Percentiles rank a stretch among this genome's conserved stretches.
Evolutionary conservation across 129 eudicot genomes (phyloP).

Genomic region (Solidago caesia): DNA sequence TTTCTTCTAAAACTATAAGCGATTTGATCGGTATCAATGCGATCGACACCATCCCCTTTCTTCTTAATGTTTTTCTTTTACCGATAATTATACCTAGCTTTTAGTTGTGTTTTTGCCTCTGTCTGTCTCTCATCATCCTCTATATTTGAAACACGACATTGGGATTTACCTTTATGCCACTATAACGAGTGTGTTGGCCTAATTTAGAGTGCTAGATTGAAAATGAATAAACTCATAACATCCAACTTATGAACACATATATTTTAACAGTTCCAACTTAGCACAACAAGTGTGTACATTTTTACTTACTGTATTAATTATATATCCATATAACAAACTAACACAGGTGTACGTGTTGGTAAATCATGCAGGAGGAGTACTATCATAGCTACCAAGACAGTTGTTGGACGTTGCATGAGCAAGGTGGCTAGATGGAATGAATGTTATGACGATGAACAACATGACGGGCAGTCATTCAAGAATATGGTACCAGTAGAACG

Average conservation of each 20-base stretch:
- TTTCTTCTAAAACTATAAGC: not conserved
- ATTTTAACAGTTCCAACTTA: not conserved
- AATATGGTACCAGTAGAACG: not conserved
- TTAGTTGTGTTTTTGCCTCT: no score
- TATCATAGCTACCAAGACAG: constrained; percentile 11
- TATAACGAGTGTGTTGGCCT: no score
- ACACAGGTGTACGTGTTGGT: not conserved
- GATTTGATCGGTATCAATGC: not conserved
- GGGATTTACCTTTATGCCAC: no score
- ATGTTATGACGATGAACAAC: constrained; percentile 27
- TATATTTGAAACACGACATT: no score
- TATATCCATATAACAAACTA: not conserved
- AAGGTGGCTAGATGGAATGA: constrained; percentile 20
- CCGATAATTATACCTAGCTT: no score
- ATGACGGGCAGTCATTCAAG: constrained; percentile 18
- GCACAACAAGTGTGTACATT: not conserved
- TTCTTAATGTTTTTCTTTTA: not conserved
- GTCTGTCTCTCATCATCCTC: no score
- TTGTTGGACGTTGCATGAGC: constrained; percentile 32
- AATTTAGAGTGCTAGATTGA: no score
- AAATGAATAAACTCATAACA: not conserved
- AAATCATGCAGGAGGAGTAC: constrained; percentile 23
- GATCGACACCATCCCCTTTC: not conserved
- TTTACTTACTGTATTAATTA: not conserved
- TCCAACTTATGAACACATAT: not conserved